A percentile compares a stretch with the other conserved stretches of the same genome.
Conservation (phyloP, 1,139 yeast genomes). For the Candida buenavistaensis region DNA sequence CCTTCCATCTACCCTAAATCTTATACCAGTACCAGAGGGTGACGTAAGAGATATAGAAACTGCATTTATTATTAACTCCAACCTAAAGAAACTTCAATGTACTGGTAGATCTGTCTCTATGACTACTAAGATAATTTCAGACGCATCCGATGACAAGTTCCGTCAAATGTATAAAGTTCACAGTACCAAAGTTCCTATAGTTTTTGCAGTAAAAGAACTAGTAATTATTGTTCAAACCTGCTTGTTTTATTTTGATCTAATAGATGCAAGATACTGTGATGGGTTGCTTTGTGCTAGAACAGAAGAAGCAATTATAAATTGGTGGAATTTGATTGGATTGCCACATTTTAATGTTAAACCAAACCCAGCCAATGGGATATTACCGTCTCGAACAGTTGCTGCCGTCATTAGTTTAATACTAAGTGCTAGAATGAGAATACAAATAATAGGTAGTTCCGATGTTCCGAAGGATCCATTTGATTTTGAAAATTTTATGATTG, state of each 20-base stretch:
- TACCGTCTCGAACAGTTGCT: slow-evolving; percentile 68
- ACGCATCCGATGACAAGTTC: slow-evolving; percentile 81
- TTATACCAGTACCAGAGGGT: slow-evolving; percentile 71
- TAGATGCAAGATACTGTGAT: slow-evolving; percentile 72
- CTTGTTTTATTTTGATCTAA: slow-evolving; percentile 72
- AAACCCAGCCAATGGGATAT: slow-evolving; percentile 46
- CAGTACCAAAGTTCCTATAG: slow-evolving; percentile 48
- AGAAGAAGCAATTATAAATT: slow-evolving; percentile 63
- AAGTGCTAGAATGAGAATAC: slow-evolving; percentile 64
- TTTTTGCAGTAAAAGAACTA: slow-evolving; percentile 72
- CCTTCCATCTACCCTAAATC: slow-evolving; percentile 71
- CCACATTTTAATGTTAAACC: slow-evolving; percentile 55
- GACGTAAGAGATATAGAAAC: slow-evolving; percentile 53
- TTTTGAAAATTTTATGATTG: slow-evolving; percentile 60
- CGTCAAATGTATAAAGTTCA: slow-evolving; percentile 66
- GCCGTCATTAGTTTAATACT: slow-evolving; percentile 63
- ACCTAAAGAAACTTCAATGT: slow-evolving; percentile 75
- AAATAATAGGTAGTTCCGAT: slow-evolving; percentile 68
- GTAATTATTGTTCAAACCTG: slow-evolving; percentile 74
- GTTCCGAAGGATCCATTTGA: slow-evolving; percentile 89
- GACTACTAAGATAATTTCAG: slow-evolving; percentile 61
- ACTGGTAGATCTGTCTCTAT: slow-evolving; percentile 81
- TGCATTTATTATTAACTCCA: slow-evolving; percentile 68
- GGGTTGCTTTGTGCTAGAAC: slow-evolving; percentile 82
- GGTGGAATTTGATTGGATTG: slow-evolving; percentile 84